Base-by-base conservation (phyloP, 106 monocot species). In the Dendrobium chrysotoxum region DNA sequence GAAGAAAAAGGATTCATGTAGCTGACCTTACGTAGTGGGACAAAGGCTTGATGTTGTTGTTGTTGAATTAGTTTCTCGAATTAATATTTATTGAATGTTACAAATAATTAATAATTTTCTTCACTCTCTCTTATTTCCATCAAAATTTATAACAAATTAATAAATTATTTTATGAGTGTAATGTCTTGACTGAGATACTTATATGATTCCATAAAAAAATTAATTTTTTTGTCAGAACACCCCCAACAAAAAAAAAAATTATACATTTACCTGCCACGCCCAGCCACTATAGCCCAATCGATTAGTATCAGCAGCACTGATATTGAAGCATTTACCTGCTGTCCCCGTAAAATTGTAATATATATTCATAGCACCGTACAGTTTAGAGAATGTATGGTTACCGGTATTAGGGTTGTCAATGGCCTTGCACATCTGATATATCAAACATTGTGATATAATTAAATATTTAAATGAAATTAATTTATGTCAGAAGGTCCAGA, bases 351-450 rank as follows among this genome's bases (percentile, higher is more conserved):
- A 72, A 47, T 87, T 90, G 81, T 87, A 90, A 25, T 83, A 90
- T 18, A 90, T 68, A 74, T 85, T 85, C 82, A 87, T 81, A 0
- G 87, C 87, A 6, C 82, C 85, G 40, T 80, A 80, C 28, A 90
- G 7, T 72, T 45, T 80, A 23, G 79, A 57, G 30, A 90, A 83
- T 7, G 82, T 75, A 26, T 85, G 75, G 18, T 40, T 87, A 0
- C 86, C 84, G 15, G 77, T 38, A 13, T 6, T 79, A 13, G 86
- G 86, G 40, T 87, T 46, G 45, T 90, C 86, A 5, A 87, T 85
- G 28, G 87, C 85, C 77, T 87, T 77, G 67, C 89, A 90, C 86
- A 90, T 90, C 86, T 90, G 77, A 72, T 20, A 30, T 30, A 30
- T 30, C 30, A 31, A 31, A 31, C 31, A 31, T 31, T 31, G 31